Percentiles rank a stretch among this genome's conserved stretches.
phyloP scores from a whole-genome alignment of 2,329 filamentous ascomycete genomes.

The Penicillium sp. region DNA sequence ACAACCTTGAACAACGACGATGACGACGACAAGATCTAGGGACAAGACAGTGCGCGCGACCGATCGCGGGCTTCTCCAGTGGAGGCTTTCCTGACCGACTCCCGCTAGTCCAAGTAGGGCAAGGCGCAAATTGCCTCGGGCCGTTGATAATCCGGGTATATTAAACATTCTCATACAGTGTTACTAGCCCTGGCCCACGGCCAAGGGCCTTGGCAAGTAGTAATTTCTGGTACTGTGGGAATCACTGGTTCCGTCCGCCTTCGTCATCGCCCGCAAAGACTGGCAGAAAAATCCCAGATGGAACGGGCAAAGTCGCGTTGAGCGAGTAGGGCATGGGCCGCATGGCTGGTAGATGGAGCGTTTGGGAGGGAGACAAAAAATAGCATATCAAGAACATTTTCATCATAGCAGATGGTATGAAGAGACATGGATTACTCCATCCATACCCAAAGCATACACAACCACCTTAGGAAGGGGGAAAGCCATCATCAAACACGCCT shows the following conservation, averaged over 20 bases:
- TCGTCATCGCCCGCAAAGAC: slow-evolving; percentile 36
- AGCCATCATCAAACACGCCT: slow-evolving; percentile 13
- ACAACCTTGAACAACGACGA: slow-evolving; percentile 11
- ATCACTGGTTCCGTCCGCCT: slow-evolving; percentile 22
- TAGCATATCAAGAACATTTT: background rate
- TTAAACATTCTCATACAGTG: slow-evolving; percentile 6
- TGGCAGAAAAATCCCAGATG: slow-evolving; percentile 25
- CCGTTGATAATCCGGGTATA: slow-evolving; percentile 28
- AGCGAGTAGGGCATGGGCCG: no score
- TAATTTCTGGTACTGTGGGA: slow-evolving; percentile 11
- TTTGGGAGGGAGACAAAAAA: background rate
- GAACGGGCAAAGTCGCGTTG: slow-evolving; percentile 5
- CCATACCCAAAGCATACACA: background rate
- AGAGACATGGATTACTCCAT: background rate
- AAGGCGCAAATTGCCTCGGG: slow-evolving; percentile 26
- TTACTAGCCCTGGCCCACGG: background rate
- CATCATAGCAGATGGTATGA: background rate
- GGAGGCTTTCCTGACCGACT: slow-evolving; percentile 34
- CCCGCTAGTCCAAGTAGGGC: slow-evolving; percentile 28
- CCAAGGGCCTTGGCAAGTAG: background rate
- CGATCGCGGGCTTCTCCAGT: slow-evolving; percentile 40
- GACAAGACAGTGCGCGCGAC: slow-evolving; percentile 42
- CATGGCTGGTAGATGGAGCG: no score
- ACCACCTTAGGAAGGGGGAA: background rate
- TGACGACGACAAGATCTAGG: slow-evolving; percentile 21